Evolutionary conservation across 2,329 filamentous ascomycete genomes (phyloP).

Genomic region (Colletotrichum sojae): DNA sequence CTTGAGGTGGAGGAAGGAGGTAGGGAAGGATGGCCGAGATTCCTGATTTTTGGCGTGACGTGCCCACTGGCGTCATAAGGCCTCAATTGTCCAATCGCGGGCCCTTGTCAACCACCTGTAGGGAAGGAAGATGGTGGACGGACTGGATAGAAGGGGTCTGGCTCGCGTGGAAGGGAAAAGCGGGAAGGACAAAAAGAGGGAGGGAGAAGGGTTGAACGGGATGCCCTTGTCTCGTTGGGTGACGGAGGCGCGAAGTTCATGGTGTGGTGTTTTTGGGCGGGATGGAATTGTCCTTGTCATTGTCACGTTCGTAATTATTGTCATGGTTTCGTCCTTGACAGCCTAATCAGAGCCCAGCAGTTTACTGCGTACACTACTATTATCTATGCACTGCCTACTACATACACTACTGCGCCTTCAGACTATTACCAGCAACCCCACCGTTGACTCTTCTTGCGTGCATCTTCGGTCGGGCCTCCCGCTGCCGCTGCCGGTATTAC

Average conservation of each 20-base stretch:
- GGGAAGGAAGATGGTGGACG: slow-evolving; percentile 19
- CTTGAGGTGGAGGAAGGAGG: no score
- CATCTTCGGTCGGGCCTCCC: slow-evolving; percentile 29
- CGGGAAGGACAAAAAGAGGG: slow-evolving; percentile 1
- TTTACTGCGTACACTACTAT: background rate
- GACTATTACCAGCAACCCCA: slow-evolving; percentile 18
- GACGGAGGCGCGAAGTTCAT: background rate
- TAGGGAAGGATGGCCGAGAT: slow-evolving; percentile 9
- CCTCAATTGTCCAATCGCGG: slow-evolving; percentile 38
- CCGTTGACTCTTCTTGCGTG: slow-evolving; percentile 21
- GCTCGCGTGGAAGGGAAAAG: background rate
- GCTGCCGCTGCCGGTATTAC: background rate
- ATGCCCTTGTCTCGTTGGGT: slow-evolving; percentile 13
- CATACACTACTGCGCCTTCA: no score
- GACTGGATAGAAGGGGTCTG: slow-evolving; percentile 4
- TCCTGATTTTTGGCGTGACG: slow-evolving; percentile 42
- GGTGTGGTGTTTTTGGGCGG: background rate
- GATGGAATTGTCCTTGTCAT: background rate
- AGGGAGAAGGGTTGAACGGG: slow-evolving; percentile 2
- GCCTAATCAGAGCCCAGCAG: background rate
- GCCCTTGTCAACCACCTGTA: slow-evolving; percentile 30
- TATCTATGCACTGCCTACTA: background rate
- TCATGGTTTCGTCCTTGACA: background rate
- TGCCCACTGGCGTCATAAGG: slow-evolving; percentile 42
- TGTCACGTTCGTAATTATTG: background rate